Percentiles rank a stretch among this genome's conserved stretches.
phyloP scores from a whole-genome alignment of 2,329 filamentous ascomycete species.

The Pyricularia sp. region DNA sequence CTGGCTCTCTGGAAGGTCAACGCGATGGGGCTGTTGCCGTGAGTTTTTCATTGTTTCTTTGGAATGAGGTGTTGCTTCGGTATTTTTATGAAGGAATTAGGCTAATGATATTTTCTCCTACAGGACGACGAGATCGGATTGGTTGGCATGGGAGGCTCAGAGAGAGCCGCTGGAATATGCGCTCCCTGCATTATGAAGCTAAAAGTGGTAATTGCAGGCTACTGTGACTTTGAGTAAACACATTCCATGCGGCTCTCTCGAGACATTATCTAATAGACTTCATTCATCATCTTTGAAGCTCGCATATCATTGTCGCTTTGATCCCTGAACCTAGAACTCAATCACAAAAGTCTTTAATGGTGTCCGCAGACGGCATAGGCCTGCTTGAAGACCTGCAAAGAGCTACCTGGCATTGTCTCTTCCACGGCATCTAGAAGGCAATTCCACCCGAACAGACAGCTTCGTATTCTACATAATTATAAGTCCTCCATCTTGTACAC shows the following conservation, averaged over 20 bases:
- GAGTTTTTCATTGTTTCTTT: conserved; percentile 20
- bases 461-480: conserved; percentile 8
- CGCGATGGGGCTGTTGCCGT: conserved; percentile 88
- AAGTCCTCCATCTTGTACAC: conserved; percentile 36
- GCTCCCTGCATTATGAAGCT: conserved; percentile 41
- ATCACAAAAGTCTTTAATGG: neutral
- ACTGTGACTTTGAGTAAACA: neutral
- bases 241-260: neutral
- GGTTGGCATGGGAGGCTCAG: conserved; percentile 87
- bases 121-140: conserved; percentile 90
- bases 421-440: neutral
- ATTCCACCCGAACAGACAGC: neutral
- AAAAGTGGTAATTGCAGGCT: neutral
- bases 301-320: neutral
- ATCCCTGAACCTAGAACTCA: neutral
- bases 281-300: neutral
- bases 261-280: neutral
- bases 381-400: neutral
- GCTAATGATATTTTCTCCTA: conserved; percentile 6
- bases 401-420: neutral
- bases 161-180: conserved; percentile 55
- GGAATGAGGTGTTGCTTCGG: neutral
- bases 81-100: neutral
- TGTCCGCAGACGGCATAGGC: neutral
- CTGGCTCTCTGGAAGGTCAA: conserved; percentile 96